Percentiles rank a stretch among this genome's conserved stretches.
Conservation (phyloP, 164 flowering plant genomes). For the Tetracentron sinense region DNA sequence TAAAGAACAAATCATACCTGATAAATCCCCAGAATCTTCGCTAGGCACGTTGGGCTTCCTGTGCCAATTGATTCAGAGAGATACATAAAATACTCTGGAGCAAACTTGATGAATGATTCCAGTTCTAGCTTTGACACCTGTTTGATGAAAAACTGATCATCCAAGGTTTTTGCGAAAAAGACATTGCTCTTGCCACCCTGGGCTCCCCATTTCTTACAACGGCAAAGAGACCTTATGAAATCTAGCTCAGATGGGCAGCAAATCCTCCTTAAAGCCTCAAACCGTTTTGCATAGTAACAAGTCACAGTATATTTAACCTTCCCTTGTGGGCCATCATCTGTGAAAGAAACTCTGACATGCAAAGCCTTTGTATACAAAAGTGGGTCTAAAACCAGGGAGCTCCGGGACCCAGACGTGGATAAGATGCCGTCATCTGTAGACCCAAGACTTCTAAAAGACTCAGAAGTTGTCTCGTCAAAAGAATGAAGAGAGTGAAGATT, state of each 20-base stretch:
- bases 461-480: constrained; percentile 46
- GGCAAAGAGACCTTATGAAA: constrained; percentile 81
- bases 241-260: constrained; percentile 89
- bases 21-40: constrained; percentile 90
- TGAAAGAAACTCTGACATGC: constrained; percentile 69
- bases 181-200: constrained; percentile 99
- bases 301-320: constrained; percentile 84
- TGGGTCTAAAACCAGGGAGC: constrained; percentile 56
- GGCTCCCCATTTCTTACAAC: constrained; percentile 99
- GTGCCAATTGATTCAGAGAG: constrained; percentile 72
- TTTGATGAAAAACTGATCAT: constrained; percentile 88
- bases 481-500: constrained; percentile 37
- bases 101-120: constrained; percentile 91
- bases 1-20: constrained; percentile 47
- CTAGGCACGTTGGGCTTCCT: constrained; percentile 88
- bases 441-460: constrained; percentile 51
- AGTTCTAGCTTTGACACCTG: constrained; percentile 93
- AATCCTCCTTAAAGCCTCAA: constrained; percentile 79
- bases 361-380: constrained; percentile 55
- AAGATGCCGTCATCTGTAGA: constrained; percentile 59
- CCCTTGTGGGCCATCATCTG: constrained; percentile 65
- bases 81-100: constrained; percentile 83
- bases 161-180: constrained; percentile 91
- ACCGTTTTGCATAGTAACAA: constrained; percentile 77
- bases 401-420: constrained; percentile 58